phyloP scores from a whole-genome alignment of 805 yeast species.

The Candida nanaspora region DNA sequence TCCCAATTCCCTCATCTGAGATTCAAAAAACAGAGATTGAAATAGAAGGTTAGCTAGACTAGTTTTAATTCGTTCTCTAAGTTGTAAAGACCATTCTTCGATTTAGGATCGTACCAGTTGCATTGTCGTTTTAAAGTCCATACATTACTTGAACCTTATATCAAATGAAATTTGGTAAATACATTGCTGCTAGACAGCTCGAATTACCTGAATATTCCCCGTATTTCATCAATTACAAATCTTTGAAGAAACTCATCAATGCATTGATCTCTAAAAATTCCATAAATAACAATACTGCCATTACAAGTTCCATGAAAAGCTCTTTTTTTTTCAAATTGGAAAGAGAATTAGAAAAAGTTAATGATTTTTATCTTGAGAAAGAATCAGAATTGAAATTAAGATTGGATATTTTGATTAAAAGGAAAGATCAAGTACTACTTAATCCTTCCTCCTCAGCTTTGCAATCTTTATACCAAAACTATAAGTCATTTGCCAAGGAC shows the following conservation, averaged over 20 bases:
- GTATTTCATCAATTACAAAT: conserved; percentile 91
- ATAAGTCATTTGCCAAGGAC: conserved; percentile 84
- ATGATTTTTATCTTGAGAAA: conserved; percentile 83
- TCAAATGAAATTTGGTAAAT: conserved; percentile 94
- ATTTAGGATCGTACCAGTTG: too few relatives aligned
- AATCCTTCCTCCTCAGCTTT: conserved; percentile 68
- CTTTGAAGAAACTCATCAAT: conserved; percentile 85
- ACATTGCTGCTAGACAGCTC: conserved; percentile 86
- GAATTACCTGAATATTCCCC: conserved; percentile 94
- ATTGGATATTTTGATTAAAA: conserved; percentile 67
- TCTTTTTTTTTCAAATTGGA: conserved; percentile 84
- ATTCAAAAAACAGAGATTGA: too few relatives aligned
- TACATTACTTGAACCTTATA: too few relatives aligned
- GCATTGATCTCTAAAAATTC: conserved; percentile 43
- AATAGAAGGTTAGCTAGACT: too few relatives aligned
- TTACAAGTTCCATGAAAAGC: conserved; percentile 84
- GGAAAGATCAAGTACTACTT: conserved; percentile 46
- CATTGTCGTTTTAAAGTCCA: too few relatives aligned
- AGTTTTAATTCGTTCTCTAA: too few relatives aligned
- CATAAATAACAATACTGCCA: conserved; percentile 32
- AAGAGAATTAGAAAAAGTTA: conserved; percentile 92
- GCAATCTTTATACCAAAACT: conserved; percentile 78
- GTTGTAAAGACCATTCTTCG: too few relatives aligned
- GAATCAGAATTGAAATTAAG: conserved; percentile 81
- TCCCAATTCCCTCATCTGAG: too few relatives aligned